These are phyloP conservation scores for Mucuna pruriens DNA, from an alignment of 306 rosid species.

Conservation along the genomic window DNA sequence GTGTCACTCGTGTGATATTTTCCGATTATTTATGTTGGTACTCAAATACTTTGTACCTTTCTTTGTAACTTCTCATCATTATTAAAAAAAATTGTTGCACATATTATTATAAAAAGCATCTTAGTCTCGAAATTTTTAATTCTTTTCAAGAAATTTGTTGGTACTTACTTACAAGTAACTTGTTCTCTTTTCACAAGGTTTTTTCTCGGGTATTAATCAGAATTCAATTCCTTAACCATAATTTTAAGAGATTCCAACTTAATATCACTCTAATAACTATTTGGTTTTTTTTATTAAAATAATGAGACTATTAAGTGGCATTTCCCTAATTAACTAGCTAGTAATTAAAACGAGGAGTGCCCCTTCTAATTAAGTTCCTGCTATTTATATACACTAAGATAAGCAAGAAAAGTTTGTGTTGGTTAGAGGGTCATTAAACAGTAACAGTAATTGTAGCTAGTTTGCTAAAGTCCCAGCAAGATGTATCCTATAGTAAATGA, in stretches of 20 bases:
- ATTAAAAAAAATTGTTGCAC: too few relatives aligned
- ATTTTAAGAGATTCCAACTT: too few relatives aligned
- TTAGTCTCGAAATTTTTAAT: too few relatives aligned
- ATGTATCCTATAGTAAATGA: conserved; percentile 55
- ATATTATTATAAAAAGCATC: too few relatives aligned
- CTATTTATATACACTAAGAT: conserved; percentile 13
- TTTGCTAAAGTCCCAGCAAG: neutral
- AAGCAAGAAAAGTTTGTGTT: neutral
- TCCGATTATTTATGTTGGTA: conserved; percentile 6
- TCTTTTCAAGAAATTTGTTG: too few relatives aligned
- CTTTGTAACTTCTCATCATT: conserved; percentile 27
- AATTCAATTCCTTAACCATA: too few relatives aligned
- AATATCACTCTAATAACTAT: too few relatives aligned
- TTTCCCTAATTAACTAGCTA: neutral
- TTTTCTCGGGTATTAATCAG: too few relatives aligned
- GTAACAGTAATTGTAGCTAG: neutral
- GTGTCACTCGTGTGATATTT: neutral
- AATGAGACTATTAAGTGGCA: too few relatives aligned
- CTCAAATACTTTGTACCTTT: conserved; percentile 9
- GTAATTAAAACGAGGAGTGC: neutral
- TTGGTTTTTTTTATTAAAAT: too few relatives aligned
- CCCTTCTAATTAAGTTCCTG: neutral
- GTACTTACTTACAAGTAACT: too few relatives aligned
- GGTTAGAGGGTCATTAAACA: neutral
- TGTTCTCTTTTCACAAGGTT: too few relatives aligned